Evolutionary conservation across 768 basidiomycete genomes (phyloP).

Genomic region (Baorangia bicolor): DNA sequence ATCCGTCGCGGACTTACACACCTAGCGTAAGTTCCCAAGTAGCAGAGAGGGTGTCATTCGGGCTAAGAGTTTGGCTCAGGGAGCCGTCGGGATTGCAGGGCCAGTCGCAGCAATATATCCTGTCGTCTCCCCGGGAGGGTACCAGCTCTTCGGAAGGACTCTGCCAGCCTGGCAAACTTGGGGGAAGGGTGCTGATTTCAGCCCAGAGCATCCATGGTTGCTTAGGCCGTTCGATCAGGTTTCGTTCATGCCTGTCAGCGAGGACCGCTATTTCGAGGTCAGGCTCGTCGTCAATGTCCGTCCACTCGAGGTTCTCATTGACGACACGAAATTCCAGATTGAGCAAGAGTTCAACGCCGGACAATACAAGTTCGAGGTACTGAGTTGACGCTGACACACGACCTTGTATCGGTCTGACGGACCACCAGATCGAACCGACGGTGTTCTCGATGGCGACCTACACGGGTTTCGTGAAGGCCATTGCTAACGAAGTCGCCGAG

Average conservation of each 20-base stretch:
- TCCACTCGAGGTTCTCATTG: background rate
- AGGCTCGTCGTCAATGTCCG: background rate
- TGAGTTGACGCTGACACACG: background rate
- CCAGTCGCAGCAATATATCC: constrained; percentile 66
- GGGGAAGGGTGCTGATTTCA: constrained; percentile 50
- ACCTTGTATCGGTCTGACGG: constrained; percentile 4
- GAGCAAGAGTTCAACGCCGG: constrained; percentile 54
- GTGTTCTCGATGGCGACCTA: constrained; percentile 56
- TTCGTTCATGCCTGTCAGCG: constrained; percentile 48
- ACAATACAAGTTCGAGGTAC: constrained; percentile 50
- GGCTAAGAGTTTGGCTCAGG: constrained; percentile 34
- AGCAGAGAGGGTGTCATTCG: background rate
- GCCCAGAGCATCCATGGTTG: constrained; percentile 54
- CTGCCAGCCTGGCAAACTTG: constrained; percentile 66
- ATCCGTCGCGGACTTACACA: constrained; percentile 66
- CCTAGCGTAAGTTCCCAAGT: constrained; percentile 43
- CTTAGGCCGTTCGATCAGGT: constrained; percentile 65
- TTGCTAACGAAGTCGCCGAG: constrained; percentile 40
- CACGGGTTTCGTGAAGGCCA: constrained; percentile 38
- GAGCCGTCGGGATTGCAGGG: constrained; percentile 70
- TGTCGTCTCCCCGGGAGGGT: constrained; percentile 62
- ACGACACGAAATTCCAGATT: constrained; percentile 32
- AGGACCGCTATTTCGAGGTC: constrained; percentile 50
- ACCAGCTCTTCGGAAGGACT: constrained; percentile 62
- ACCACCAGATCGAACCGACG: constrained; percentile 44